Percentiles rank a stretch among this genome's conserved stretches.
Conservation (phyloP, 768 basidiomycete species). For the Guyanaporus albipodus region DNA sequence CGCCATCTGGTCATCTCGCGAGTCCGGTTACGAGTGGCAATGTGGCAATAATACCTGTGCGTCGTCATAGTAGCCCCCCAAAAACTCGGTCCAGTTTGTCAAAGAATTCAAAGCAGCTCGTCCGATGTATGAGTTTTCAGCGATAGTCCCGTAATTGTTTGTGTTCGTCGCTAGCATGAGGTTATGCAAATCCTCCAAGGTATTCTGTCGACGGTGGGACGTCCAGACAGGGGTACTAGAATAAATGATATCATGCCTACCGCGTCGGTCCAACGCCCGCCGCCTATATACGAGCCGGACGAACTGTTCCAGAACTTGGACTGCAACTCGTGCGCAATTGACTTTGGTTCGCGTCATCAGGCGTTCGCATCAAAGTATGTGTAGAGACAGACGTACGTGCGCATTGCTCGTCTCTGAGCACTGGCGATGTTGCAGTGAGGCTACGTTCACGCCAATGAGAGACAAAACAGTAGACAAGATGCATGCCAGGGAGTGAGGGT, state of each 20-base stretch:
- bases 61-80: slow-evolving; percentile 51
- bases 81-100: slow-evolving; percentile 42
- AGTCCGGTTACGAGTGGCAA: neutral
- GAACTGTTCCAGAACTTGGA: slow-evolving; percentile 38
- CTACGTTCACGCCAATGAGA: neutral
- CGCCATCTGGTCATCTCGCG: neutral
- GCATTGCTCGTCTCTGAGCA: slow-evolving; percentile 9
- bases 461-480: neutral
- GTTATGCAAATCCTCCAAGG: slow-evolving; percentile 55
- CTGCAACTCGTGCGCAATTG: slow-evolving; percentile 26
- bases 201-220: slow-evolving; percentile 44
- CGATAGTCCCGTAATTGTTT: slow-evolving; percentile 37
- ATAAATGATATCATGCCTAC: slow-evolving; percentile 27
- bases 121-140: slow-evolving; percentile 45
- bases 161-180: slow-evolving; percentile 50
- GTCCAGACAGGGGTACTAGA: neutral
- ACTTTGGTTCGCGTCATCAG: slow-evolving; percentile 10
- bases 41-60: slow-evolving; percentile 38
- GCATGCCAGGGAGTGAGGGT: neutral
- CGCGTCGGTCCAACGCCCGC: slow-evolving; percentile 54
- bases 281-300: slow-evolving; percentile 44
- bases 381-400: slow-evolving; percentile 4
- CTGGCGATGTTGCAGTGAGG: neutral
- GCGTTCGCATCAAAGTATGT: neutral
- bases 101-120: slow-evolving; percentile 36